A percentile compares a stretch with the other conserved stretches of the same genome.
phyloP scores from a whole-genome alignment of 805 yeast species.

The Torulaspora microellipsoides region DNA sequence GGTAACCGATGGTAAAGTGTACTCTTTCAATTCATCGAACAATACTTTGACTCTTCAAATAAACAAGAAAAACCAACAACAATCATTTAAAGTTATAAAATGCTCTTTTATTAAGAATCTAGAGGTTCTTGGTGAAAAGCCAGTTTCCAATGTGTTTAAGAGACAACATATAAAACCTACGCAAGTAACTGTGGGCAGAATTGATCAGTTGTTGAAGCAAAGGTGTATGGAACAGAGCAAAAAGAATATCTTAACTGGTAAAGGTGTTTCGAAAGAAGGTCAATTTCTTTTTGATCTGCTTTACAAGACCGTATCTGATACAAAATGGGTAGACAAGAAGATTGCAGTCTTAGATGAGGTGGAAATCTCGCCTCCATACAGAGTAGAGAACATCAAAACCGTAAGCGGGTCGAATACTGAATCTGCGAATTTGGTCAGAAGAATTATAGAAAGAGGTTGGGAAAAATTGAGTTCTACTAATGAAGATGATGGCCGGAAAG shows the following conservation, averaged over 20 bases:
- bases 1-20: slow-evolving; percentile 55
- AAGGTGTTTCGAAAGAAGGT: slow-evolving; percentile 39
- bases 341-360: slow-evolving; percentile 47
- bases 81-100: slow-evolving; percentile 49
- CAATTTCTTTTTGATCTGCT: slow-evolving; percentile 43
- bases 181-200: slow-evolving; percentile 30
- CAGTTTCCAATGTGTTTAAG: slow-evolving; percentile 26
- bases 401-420: slow-evolving; percentile 22
- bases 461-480: slow-evolving; percentile 33
- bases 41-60: slow-evolving; percentile 34
- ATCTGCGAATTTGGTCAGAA: slow-evolving; percentile 41
- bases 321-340: slow-evolving; percentile 41
- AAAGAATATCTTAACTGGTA: slow-evolving; percentile 30
- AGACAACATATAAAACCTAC: slow-evolving; percentile 35
- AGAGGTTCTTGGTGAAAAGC: slow-evolving; percentile 41
- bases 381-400: slow-evolving; percentile 26
- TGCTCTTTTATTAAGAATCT: slow-evolving; percentile 54
- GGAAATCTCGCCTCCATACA: slow-evolving; percentile 42
- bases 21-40: slow-evolving; percentile 51
- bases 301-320: slow-evolving; percentile 42
- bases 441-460: slow-evolving; percentile 50
- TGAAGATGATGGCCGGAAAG: slow-evolving; percentile 40
- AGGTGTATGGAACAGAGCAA: slow-evolving; percentile 26
- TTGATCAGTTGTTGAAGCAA: slow-evolving; percentile 24
- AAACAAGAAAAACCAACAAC: slow-evolving; percentile 20